Conservation (phyloP, 108 stramenopile species). For the Schizochytrium sp. region DNA sequence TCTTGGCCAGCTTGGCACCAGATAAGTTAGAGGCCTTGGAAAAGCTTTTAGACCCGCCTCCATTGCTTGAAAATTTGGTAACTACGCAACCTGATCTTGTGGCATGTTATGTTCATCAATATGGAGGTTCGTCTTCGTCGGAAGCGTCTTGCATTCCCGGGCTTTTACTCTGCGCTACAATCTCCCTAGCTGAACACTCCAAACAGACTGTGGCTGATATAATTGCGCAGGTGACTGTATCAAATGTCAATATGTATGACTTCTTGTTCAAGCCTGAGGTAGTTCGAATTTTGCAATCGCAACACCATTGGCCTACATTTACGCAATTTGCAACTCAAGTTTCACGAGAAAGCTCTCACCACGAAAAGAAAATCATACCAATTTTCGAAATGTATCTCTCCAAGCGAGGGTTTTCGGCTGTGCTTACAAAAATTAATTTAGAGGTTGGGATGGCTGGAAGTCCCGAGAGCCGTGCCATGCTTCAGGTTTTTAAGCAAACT, state of each 20-base stretch:
- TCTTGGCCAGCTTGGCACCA: not conserved
- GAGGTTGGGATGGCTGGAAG: not conserved
- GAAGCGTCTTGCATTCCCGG: not conserved
- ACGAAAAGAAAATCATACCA: not conserved
- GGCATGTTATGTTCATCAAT: no score
- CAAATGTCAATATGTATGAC: not conserved
- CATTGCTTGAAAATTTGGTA: not conserved
- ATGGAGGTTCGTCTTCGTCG: not conserved
- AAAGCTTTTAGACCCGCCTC: no score
- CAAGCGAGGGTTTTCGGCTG: not conserved
- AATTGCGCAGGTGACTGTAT: not conserved
- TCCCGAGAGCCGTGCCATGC: not conserved
- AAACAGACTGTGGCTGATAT: not conserved
- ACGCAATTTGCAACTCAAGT: not conserved
- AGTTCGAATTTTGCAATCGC: not conserved
- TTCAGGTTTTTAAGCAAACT: not conserved
- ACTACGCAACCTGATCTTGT: not conserved
- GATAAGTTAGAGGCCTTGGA: not conserved
- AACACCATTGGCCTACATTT: not conserved
- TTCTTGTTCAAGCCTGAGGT: constrained; percentile 2
- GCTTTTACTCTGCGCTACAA: not conserved
- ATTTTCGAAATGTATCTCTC: not conserved
- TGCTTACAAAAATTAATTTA: not conserved
- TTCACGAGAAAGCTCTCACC: no score
- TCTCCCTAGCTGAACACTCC: not conserved